Base-by-base conservation (phyloP, 179 eudicot species). In the Gypsophila paniculata region DNA sequence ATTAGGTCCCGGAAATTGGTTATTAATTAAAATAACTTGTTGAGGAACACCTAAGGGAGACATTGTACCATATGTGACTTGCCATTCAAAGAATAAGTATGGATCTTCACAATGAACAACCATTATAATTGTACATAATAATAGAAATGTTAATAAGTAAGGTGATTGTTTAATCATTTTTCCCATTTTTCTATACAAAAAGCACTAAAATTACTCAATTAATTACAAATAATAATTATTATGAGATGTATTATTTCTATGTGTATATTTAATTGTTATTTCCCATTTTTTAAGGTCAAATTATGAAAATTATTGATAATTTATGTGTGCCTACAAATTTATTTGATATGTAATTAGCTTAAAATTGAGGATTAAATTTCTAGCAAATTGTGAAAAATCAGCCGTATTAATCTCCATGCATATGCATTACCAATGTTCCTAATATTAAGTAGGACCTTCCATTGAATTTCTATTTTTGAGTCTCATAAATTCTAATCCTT, bases 11-110 rank as follows among this genome's bases (percentile, higher is more conserved):
- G 91, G 90, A 36, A 87, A 85, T 58, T 85, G 71, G 1, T 58
- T 83, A 18, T 88, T 88, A 54, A 88, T 85, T 8, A 85, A 79
- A 53, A 88, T 88, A 39, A 88, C 90, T 67, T 74, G 86, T 61
- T 88, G 84, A 18, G 93, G 86, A n/a, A 80, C 81, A 0, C 92
- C 93, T 57, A 86, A 64, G 0, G 90, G 93, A 32, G 93, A 83
- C 11, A 54, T 79, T 6, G 80, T 85, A 49, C 90, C 87, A 68
- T 88, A 88, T 11, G 83, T 83, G 18, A 88, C 90, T 0, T 85
- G 71, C 90, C 88, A 88, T 55, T 76, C 80, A 62, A 44, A 80
- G 34, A 69, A 83, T 62, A 82, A 46, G 53, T 83, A 85, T 3
- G 93, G 90, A 78, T 86, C 90, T 71, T 75, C 93, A 14, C 78